A percentile compares a stretch with the other conserved stretches of the same genome.
phyloP scores from a whole-genome alignment of 2,329 filamentous ascomycete species.

The Neonectria magnoliae region DNA sequence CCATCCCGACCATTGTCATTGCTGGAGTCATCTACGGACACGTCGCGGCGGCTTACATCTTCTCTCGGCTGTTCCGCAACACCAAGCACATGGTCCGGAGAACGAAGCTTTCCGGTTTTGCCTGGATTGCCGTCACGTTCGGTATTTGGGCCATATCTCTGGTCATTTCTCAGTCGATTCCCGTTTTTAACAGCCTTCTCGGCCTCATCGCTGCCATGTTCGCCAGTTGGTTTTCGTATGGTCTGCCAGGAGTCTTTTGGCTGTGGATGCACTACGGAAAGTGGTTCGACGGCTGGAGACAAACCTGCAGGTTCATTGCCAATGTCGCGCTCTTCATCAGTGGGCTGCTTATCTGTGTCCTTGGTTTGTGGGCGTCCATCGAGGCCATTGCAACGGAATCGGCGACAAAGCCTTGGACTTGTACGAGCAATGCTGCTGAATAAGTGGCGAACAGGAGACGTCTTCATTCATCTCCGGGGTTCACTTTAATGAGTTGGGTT shows the following conservation, averaged over 20 bases:
- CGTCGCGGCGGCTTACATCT: constrained; percentile 73
- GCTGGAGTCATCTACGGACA: constrained; percentile 77
- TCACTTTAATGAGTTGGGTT: not conserved
- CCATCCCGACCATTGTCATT: constrained; percentile 75
- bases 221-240: constrained; percentile 73
- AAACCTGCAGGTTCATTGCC: constrained; percentile 44
- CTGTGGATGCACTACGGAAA: constrained; percentile 57
- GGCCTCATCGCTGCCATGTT: constrained; percentile 71
- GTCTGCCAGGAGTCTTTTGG: constrained; percentile 59
- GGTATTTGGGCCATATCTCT: constrained; percentile 69
- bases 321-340: constrained; percentile 48
- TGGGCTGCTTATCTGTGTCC: constrained; percentile 49
- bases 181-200: constrained; percentile 73
- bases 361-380: constrained; percentile 53
- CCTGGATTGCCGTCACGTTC: constrained; percentile 68
- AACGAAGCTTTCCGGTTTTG: constrained; percentile 60
- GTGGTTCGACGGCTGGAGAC: constrained; percentile 49
- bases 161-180: constrained; percentile 75
- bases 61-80: constrained; percentile 69
- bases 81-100: constrained; percentile 64
- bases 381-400: constrained; percentile 47
- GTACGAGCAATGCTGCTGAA: constrained; percentile 42
- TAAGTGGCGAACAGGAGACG: not conserved
- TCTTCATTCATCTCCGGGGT: not conserved
- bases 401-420: constrained; percentile 49